phyloP scores from a whole-genome alignment of 2,329 filamentous ascomycete genomes.

The Acephala macrosclerotiorum region DNA sequence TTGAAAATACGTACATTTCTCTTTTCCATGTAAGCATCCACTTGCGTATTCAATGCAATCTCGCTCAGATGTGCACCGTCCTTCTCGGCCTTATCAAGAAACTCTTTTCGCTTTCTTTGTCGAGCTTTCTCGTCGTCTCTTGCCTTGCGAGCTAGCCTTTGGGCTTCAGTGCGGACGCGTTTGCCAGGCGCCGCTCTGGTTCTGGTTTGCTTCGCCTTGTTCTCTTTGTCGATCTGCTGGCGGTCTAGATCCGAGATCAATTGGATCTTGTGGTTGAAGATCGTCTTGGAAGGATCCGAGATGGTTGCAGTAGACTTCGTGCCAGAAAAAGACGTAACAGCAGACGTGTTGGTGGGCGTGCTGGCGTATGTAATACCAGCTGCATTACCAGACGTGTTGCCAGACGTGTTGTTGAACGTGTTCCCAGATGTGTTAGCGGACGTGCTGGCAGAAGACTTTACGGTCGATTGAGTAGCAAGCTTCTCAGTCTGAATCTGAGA shows the following conservation, averaged over 20 bases:
- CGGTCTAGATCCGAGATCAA: constrained; percentile 17
- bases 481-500: background rate
- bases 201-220: background rate
- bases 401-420: no score
- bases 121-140: constrained; percentile 21
- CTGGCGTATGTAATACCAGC: constrained; percentile 7
- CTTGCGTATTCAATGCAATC: constrained; percentile 19
- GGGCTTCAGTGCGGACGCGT: constrained; percentile 5
- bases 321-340: background rate
- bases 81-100: constrained; percentile 21
- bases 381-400: background rate
- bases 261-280: constrained; percentile 12
- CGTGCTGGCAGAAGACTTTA: no score
- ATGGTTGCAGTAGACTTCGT: background rate
- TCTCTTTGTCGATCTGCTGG: constrained; percentile 3
- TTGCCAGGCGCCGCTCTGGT: background rate
- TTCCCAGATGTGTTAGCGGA: no score
- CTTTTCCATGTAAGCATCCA: constrained; percentile 30
- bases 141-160: constrained; percentile 14
- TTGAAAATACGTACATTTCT: constrained; percentile 24
- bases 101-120: constrained; percentile 19
- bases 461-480: no score
- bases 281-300: background rate
- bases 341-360: background rate
- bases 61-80: constrained; percentile 19